These are phyloP conservation scores for Ophiosphaerella korrae DNA, from an alignment of 2,329 filamentous ascomycete genomes.

Conservation along the genomic window DNA sequence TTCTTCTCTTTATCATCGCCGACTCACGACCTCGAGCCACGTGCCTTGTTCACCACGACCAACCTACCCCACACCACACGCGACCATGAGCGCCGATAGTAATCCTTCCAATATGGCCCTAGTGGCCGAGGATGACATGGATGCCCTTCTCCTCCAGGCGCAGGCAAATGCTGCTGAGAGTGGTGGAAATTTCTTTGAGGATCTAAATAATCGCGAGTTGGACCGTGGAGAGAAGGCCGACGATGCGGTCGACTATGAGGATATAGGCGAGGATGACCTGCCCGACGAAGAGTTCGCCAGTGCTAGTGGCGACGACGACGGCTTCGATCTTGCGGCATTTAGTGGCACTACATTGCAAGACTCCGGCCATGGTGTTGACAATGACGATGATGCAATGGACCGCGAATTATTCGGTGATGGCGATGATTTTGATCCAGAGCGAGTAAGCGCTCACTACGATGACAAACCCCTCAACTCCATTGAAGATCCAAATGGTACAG, in stretches of 20 bases:
- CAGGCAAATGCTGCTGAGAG: conserved; percentile 23
- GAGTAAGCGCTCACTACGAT: conserved; percentile 37
- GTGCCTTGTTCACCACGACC: background rate
- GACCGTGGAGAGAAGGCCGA: conserved; percentile 77
- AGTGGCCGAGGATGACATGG: conserved; percentile 25
- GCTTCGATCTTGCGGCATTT: conserved; percentile 25
- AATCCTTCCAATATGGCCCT: conserved; percentile 17
- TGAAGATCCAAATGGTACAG: conserved; percentile 18
- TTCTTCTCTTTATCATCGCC: no score
- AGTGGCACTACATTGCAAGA: conserved; percentile 42
- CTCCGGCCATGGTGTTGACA: conserved; percentile 21
- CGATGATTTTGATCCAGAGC: conserved; percentile 22
- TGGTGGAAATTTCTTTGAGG: conserved; percentile 30
- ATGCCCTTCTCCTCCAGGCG: conserved; percentile 24
- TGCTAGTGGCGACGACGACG: conserved; percentile 24
- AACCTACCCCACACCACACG: conserved; percentile 15
- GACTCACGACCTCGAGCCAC: background rate
- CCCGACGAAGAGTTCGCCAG: conserved; percentile 67
- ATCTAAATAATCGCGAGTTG: conserved; percentile 43
- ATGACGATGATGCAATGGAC: conserved; percentile 61
- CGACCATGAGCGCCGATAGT: conserved; percentile 30
- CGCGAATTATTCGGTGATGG: conserved; percentile 40
- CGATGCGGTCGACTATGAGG: conserved; percentile 87
- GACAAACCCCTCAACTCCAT: conserved; percentile 47
- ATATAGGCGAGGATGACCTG: conserved; percentile 90